Base-by-base conservation (phyloP, 2,329 filamentous ascomycete genomes). In the Epichloe typhina region DNA sequence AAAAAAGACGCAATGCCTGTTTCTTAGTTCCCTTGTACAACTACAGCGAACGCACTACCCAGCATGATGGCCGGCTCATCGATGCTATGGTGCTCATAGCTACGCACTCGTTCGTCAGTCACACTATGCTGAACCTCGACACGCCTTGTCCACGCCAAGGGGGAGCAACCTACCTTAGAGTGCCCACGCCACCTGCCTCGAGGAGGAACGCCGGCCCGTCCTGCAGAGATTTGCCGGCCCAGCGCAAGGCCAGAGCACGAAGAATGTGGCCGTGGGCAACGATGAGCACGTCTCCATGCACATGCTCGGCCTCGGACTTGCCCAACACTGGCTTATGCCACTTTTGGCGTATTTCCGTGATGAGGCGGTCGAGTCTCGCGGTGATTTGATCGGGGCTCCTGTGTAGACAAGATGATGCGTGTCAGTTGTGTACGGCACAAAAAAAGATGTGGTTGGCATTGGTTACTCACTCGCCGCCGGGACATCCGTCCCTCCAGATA, bases 231-330 rank as follows among this genome's bases (percentile, higher is more conserved):
- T 85, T 85, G 0, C 81, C 80, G 0, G 83, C 77, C 90, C 90
- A 96, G 35, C 89, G 76, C 73, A 91, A 87, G 6, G 90, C 89
- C 64, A 96, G 88, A 0, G 88, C 87, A 15, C 90, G 76, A 49
- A 96, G 70, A 51, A 95, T 91, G 69, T 95, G 90, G 0, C 90
- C 90, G 63, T 96, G 90, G 21, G 88, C 90, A 5, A 96, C 88
- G 46, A 95, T 74, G 23, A 78, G 9, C 62, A 72, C 54, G 63
- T 70, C 68, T 7, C 66, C 68, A 21, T 54, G 59, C 7, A 57
- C 53, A 8, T 69, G 62, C 52, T 66, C 67, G 7, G 69, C 63
- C 53, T 67, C 67, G 33, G 45, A 68, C 64, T 76, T 74, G 8
- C 76, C 76, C 56, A 91, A 83, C 47, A 74, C 76, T 0, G 76